Evolutionary conservation across 163 green algal species (phyloP).

Genomic region (Scenedesmus sp.): DNA sequence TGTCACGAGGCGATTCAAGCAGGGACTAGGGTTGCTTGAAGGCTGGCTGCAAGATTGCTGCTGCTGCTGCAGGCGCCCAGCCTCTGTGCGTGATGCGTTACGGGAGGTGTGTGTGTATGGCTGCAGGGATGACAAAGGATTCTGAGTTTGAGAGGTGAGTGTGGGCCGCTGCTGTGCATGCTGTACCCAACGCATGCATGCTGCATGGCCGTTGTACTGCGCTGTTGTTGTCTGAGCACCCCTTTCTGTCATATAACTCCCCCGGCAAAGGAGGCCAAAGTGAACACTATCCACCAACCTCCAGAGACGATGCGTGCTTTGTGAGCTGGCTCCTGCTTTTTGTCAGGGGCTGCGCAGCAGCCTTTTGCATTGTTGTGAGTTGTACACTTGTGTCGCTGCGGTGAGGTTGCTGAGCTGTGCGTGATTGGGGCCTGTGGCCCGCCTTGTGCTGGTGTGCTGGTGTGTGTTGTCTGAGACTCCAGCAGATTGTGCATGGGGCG

Average conservation of each 20-base stretch:
- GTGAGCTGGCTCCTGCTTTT: background rate
- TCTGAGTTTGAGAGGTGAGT: background rate
- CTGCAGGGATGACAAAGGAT: background rate
- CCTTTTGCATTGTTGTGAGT: background rate
- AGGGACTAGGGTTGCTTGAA: too few species aligned
- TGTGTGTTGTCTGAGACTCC: background rate
- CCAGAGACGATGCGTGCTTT: background rate
- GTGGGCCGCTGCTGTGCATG: background rate
- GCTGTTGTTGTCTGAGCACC: background rate
- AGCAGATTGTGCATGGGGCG: background rate
- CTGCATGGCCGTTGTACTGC: background rate
- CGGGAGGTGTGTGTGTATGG: background rate
- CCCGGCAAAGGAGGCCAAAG: background rate
- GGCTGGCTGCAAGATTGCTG: too few species aligned
- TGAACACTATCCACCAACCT: background rate
- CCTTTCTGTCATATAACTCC: background rate
- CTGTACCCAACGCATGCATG: background rate
- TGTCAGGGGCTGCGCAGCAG: background rate
- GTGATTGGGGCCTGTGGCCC: background rate
- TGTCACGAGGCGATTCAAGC: too few species aligned
- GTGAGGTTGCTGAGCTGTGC: background rate
- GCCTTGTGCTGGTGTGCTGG: background rate
- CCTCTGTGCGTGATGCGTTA: background rate
- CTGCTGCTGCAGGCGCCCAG: too few species aligned
- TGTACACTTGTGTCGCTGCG: background rate